phyloP scores from a whole-genome alignment of 2,329 filamentous ascomycete species.

The Dendrostoma leiphaemia region DNA sequence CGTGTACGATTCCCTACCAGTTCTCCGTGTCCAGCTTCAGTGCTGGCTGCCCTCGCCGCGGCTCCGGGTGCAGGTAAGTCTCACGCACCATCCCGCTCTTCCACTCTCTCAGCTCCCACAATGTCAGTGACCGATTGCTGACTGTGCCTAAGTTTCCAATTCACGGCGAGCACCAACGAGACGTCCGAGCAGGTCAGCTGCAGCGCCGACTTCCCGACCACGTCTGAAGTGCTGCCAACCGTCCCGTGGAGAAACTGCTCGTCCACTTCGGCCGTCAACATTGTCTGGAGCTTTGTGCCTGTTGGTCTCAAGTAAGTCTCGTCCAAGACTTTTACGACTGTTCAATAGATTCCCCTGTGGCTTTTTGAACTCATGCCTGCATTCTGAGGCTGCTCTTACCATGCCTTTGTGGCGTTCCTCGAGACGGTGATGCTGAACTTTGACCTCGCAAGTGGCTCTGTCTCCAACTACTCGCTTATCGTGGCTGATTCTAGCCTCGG shows the following conservation, averaged over 20 bases:
- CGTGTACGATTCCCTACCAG: background rate
- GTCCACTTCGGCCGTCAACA: background rate
- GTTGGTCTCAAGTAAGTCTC: background rate
- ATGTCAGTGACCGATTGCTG: background rate
- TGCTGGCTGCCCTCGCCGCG: background rate
- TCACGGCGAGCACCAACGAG: background rate
- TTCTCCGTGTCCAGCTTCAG: background rate
- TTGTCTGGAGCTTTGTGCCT: background rate
- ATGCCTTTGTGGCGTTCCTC: no score
- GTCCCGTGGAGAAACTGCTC: background rate
- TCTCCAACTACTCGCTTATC: constrained; percentile 1
- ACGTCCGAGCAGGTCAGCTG: background rate
- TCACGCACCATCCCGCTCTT: background rate
- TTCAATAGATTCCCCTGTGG: no score
- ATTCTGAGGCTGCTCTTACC: no score
- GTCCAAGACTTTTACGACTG: no score
- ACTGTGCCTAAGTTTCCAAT: background rate
- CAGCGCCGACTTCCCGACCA: background rate
- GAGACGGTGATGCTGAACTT: no score
- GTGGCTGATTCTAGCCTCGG: background rate
- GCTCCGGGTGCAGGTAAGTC: background rate
- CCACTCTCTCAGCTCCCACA: background rate
- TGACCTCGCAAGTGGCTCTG: no score
- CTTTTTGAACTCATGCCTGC: no score
- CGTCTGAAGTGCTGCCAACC: background rate